phyloP scores from a whole-genome alignment of 2,329 filamentous ascomycete species.

The Pseudopithomyces chartarum region DNA sequence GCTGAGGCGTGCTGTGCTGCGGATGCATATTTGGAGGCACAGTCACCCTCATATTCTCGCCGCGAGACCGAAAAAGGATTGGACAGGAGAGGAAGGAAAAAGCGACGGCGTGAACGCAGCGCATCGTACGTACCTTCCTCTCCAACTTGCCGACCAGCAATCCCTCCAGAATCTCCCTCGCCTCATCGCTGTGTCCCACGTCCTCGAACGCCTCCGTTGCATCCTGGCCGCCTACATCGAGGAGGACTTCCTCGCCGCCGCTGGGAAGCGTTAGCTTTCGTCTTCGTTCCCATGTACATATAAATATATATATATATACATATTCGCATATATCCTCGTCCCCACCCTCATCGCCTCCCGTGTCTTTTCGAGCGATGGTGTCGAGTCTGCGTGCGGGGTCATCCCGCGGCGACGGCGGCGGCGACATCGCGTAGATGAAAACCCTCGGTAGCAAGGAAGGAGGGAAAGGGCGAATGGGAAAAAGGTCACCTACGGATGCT shows the following conservation, averaged over 20 bases:
- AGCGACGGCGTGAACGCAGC: too few relatives aligned
- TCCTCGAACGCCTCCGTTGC: constrained; percentile 98
- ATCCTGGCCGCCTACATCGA: constrained; percentile 95
- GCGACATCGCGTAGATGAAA: too few relatives aligned
- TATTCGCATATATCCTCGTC: too few relatives aligned
- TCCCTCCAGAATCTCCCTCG: constrained; percentile 82
- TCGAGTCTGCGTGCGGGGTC: background rate
- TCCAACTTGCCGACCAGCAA: constrained; percentile 45
- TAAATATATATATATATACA: background rate
- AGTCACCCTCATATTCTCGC: too few relatives aligned
- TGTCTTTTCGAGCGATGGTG: too few relatives aligned
- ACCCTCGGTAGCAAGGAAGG: background rate
- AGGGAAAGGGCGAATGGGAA: background rate
- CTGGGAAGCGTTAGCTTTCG: constrained; percentile 53
- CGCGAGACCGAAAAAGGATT: too few relatives aligned
- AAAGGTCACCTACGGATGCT: constrained; percentile 76
- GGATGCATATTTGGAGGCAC: too few relatives aligned
- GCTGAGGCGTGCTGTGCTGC: too few relatives aligned
- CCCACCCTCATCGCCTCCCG: too few relatives aligned
- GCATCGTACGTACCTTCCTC: constrained; percentile 37
- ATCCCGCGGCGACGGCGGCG: background rate
- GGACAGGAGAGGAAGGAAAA: too few relatives aligned
- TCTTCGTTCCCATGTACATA: background rate
- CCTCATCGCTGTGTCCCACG: constrained; percentile 98
- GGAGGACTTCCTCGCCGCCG: constrained; percentile 96